Evolutionary conservation across 345 rosid genomes (phyloP), one percentile per base, ranked within the genome.

Genomic region (Acer negundo): DNA sequence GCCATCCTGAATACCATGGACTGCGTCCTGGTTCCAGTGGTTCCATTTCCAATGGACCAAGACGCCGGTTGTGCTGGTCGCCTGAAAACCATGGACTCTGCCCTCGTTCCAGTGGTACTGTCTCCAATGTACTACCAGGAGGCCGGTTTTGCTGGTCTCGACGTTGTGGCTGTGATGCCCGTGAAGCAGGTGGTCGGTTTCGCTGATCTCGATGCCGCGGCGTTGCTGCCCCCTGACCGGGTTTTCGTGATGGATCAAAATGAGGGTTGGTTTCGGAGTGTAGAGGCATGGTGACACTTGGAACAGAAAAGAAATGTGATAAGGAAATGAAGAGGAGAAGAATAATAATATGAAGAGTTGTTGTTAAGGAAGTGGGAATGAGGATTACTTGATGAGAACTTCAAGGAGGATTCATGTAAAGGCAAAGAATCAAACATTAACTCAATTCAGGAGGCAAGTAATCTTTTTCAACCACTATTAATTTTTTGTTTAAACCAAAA

Each of bases 351-450:
- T 35, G 72, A 67, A 77, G 83, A 75, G 74, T 38, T 81, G 82
- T 58, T 64, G 17, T 3, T 20, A 16, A 42, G 78, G 77, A 56
- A 46, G 64, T 44, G 79, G 78, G 22, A 76, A 78, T 75, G 83
- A 82, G 84, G 85, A 86, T 89, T 80, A 84, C 97, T 90, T 94
- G 77, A 56, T 74, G 78, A 82, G 73, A 89, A 87, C 86, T 90
- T 84, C 81, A 88, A 80, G 87, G 81, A 83, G 89, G 94, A 94
- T 89, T 92, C 90, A 70, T 83, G 53, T 20, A 5, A 69, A 74
- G 92, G 92, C 82, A 83, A 90, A 82, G 92, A 86, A 90, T 89
- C 86, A 82, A 82, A 85, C 86, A 86, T 77, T 82, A 82, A 82
- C 85, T 69, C 74, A 90, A 78, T 64, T 67, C 0, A 51, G 66